Evolutionary conservation across 371 early-diverging fungal species (phyloP).

Genomic region (Mucor irregularis): DNA sequence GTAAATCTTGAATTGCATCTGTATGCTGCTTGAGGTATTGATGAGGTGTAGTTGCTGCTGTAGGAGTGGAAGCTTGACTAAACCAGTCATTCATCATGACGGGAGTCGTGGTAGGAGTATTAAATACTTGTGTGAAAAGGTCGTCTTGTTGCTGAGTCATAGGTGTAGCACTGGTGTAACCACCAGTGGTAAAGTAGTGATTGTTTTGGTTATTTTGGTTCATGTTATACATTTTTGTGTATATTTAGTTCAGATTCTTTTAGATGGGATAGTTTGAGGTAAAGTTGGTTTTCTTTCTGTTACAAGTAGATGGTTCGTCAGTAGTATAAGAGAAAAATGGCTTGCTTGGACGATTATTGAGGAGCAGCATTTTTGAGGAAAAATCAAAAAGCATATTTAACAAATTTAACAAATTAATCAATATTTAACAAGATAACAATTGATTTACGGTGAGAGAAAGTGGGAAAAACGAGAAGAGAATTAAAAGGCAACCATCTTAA

Average conservation of each 20-base stretch:
- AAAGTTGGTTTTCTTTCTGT: conserved; percentile 31
- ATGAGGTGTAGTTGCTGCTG: background rate
- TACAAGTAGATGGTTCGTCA: conserved; percentile 38
- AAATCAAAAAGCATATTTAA: conserved; percentile 28
- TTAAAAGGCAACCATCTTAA: conserved; percentile 34
- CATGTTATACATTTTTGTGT: background rate
- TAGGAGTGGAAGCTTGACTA: conserved; percentile 3
- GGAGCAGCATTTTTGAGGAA: conserved; percentile 19
- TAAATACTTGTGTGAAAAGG: conserved; percentile 6
- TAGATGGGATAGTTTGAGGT: conserved; percentile 13
- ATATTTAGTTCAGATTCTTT: conserved; percentile 1
- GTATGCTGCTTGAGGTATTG: conserved; percentile 5
- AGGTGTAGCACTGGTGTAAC: conserved; percentile 7
- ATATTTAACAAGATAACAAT: conserved; percentile 23
- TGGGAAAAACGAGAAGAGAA: conserved; percentile 2
- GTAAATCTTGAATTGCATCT: conserved; percentile 15
- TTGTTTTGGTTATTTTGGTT: background rate
- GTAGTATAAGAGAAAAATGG: conserved; percentile 41
- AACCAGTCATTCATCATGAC: conserved; percentile 22
- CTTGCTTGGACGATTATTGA: conserved; percentile 18
- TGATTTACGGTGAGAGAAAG: conserved; percentile 4
- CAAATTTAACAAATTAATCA: conserved; percentile 24
- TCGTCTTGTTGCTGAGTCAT: conserved; percentile 7
- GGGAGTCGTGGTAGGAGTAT: conserved; percentile 3
- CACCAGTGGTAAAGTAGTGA: conserved; percentile 3